Base-by-base conservation (phyloP, 768 basidiomycete genomes). In the Russula vinacea region DNA sequence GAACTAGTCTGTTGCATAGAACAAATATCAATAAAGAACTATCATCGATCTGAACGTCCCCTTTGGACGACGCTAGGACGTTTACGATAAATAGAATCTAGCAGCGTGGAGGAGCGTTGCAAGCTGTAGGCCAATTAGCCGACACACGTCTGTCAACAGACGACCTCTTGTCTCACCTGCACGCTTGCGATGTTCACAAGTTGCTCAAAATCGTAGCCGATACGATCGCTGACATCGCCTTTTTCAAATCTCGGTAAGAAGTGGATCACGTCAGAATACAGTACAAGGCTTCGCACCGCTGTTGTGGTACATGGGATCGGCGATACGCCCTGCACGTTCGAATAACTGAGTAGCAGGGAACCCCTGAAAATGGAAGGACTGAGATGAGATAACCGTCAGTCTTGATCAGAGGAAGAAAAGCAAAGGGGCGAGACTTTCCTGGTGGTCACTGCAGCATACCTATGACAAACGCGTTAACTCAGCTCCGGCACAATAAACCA, bases 391-490 rank as follows among this genome's bases (percentile, higher is more conserved):
- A n/a, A 39, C 9, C 24, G 54, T 61, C 51, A 58, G 52, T 13
- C 16, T 32, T 49, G 45, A 19, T 22, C 39, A 11, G 24, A 22
- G 29, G 26, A 10, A 17, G 22, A 19, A n/a, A 19, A 59, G 26
- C 10, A 26, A 29, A 42, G 3, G 19, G 19, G 24, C 11, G 37
- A 19, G 35, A 67, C 75, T 58, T 71, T 84, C 88, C 80, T 92
- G 90, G 72, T 96, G 92, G 70, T 95, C 94, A 69, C 92, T 94
- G 77, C 94, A 97, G 75, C 94, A 97, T 32, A 84, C 92, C 77
- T 88, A 16, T 33, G 19, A 50, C 22, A 26, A 37, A 63, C 5
- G 50, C 6, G 24, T 49, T 24, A 62, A 47, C 54, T 16, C 8
- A 33, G 11, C 39, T 24, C 33, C 24, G 33, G 52, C 26, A 24